phyloP scores from a whole-genome alignment of 345 rosid species.

The Diplotaxis tenuifolia region DNA sequence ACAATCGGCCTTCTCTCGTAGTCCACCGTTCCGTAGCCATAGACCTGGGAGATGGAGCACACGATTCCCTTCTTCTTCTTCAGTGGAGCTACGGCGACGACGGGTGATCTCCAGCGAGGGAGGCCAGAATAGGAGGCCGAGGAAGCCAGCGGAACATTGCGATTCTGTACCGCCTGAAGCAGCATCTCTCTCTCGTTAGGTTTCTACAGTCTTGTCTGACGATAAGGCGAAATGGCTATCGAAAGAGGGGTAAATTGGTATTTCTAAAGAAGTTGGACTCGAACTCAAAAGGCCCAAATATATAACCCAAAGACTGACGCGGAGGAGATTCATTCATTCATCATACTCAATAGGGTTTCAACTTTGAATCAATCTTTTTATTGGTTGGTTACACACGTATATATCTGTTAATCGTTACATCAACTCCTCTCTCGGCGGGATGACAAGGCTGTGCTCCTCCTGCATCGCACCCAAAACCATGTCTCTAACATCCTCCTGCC shows the following conservation, averaged over 20 bases:
- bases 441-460: not conserved
- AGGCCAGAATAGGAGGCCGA: constrained; percentile 44
- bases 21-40: constrained; percentile 73
- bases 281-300: not conserved
- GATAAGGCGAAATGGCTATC: constrained; percentile 26
- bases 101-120: constrained; percentile 32
- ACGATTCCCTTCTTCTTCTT: constrained; percentile 25
- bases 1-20: constrained; percentile 67
- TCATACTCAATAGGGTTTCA: not conserved
- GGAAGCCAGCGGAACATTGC: constrained; percentile 46
- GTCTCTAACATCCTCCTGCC: constrained; percentile 65
- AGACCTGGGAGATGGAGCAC: constrained; percentile 66
- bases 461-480: not conserved
- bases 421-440: constrained; percentile 1
- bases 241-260: not conserved
- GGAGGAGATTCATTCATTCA: too few relatives aligned
- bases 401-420: not conserved
- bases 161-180: constrained; percentile 50
- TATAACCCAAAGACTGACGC: not conserved
- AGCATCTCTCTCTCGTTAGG: constrained; percentile 46
- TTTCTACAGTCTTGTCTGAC: not conserved
- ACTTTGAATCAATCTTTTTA: not conserved
- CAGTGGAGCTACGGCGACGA: constrained; percentile 19
- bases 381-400: not conserved
- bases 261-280: constrained; percentile 16